phyloP scores from a whole-genome alignment of 2,329 filamentous ascomycete species.

The Lasiodiplodia gonubiensis region DNA sequence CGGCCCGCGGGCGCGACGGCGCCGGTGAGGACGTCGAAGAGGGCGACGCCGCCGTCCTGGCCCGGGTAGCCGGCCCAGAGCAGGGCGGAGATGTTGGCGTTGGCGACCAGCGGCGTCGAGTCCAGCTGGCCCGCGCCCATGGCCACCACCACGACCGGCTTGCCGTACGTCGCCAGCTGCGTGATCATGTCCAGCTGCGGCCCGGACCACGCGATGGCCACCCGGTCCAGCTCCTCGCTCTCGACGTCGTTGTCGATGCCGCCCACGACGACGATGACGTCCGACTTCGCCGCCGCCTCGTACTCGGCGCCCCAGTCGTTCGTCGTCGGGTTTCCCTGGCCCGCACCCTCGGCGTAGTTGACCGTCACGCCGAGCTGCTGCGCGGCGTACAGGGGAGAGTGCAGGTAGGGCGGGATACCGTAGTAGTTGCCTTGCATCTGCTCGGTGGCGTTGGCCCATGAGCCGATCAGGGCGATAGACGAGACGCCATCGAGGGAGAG shows the following conservation, averaged over 20 bases:
- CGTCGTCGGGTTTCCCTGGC: slow-evolving; percentile 40
- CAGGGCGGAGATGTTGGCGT: slow-evolving; percentile 57
- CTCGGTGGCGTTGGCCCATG: slow-evolving; percentile 63
- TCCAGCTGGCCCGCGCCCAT: slow-evolving; percentile 60
- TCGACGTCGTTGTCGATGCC: slow-evolving; percentile 62
- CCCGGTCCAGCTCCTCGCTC: slow-evolving; percentile 59
- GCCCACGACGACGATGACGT: slow-evolving; percentile 61
- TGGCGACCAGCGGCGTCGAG: slow-evolving; percentile 54
- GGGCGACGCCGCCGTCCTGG: slow-evolving; percentile 62
- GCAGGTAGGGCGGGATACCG: slow-evolving; percentile 62
- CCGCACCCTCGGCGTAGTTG: slow-evolving; percentile 51
- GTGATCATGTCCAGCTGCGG: slow-evolving; percentile 59
- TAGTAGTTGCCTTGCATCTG: slow-evolving; percentile 64
- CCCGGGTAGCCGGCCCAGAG: slow-evolving; percentile 67
- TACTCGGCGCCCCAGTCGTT: slow-evolving; percentile 33
- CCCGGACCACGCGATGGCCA: slow-evolving; percentile 58
- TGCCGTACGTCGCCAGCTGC: slow-evolving; percentile 53
- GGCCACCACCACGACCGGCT: slow-evolving; percentile 60
- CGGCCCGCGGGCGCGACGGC: slow-evolving; percentile 58
- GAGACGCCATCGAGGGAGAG: slow-evolving; percentile 46
- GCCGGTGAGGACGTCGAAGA: slow-evolving; percentile 62
- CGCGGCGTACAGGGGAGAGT: slow-evolving; percentile 60
- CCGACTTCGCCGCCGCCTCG: slow-evolving; percentile 50
- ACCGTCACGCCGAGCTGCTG: slow-evolving; percentile 53
- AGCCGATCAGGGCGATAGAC: slow-evolving; percentile 62